Conservation (phyloP, 805 yeast species). For the Teunomyces panamensis region DNA sequence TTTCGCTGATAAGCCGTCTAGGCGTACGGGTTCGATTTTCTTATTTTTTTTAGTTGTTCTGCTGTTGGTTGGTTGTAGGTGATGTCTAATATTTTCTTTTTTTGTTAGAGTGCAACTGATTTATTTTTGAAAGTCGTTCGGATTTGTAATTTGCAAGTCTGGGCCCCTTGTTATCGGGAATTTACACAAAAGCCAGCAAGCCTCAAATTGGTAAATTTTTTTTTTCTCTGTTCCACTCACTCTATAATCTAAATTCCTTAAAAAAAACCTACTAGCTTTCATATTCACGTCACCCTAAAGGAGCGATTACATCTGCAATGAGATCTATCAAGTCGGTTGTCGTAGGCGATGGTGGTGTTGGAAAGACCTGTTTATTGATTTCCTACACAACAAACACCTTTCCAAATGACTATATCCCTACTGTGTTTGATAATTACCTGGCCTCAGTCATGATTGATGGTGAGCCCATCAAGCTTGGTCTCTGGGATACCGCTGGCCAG, state of each 20-base stretch:
- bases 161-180: not conserved
- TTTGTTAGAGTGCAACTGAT: not conserved
- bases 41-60: no score
- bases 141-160: not conserved
- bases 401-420: conserved; percentile 91
- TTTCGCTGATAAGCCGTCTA: no score
- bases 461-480: conserved; percentile 77
- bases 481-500: conserved; percentile 97
- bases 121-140: not conserved
- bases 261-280: not conserved
- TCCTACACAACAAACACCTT: conserved; percentile 90
- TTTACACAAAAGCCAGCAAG: not conserved
- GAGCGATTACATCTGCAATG: conserved; percentile 40
- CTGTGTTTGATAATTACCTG: conserved; percentile 89
- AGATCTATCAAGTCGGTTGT: conserved; percentile 89
- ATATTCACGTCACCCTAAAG: not conserved
- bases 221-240: not conserved
- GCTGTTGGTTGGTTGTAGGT: no score
- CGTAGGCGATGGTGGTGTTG: conserved; percentile 95
- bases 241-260: not conserved
- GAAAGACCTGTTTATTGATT: conserved; percentile 85
- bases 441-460: conserved; percentile 82
- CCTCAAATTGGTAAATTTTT: not conserved
- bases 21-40: no score
- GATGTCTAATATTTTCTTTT: not conserved